Base-by-base conservation (phyloP, 805 yeast species). In the Kluyveromyces starmeri region DNA sequence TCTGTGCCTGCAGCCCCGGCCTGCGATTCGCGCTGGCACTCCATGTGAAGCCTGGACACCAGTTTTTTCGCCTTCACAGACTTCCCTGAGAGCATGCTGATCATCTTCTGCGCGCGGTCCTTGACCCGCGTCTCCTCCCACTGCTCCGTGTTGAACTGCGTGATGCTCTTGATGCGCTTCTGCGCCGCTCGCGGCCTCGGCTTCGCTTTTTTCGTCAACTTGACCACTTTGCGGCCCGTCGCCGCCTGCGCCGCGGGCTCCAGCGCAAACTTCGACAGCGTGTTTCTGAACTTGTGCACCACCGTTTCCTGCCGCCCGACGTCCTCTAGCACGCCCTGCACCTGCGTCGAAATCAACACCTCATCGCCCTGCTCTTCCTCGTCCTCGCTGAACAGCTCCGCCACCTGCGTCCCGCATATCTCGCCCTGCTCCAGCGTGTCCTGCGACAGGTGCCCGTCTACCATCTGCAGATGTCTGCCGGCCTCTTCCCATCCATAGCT, bases 311-410 rank as follows among this genome's bases (percentile, higher is more conserved):
- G 48, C 2, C 22, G 42, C 16, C 53, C 51, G 7, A 34, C 34
- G 11, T 50, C 58, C 37, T 56, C 60, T 14, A 57, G 27, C 16
- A 47, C 38, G 23, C 59, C 38, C 36, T 57, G 62, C 7, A 57
- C 44, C 32, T 57, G 62, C 4, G 62, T 57, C 21, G 44, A 50
- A 3, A 57, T 39, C 17, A 57, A 46, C 5, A 55, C 37, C 3
- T 38, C 34, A 10, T 37, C 43, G 12, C 27, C 38, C 4, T 23
- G 25, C 5, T 20, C 33, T 13, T 4, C 32, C 20, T 34, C 29
- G 19, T 29, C 27, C 14, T 18, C 36, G 9, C 37, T 34, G 4
- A 23, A 31, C 34, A 31, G 11, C 6, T 7, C 7, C 8, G 28
- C 22, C 6, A 39, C 32, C 22, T 36, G 42, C 6, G 42, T 39